Evolutionary conservation across 441 rosid genomes (phyloP), one percentile per base, ranked within the genome.

Genomic region (Breynia disticha): DNA sequence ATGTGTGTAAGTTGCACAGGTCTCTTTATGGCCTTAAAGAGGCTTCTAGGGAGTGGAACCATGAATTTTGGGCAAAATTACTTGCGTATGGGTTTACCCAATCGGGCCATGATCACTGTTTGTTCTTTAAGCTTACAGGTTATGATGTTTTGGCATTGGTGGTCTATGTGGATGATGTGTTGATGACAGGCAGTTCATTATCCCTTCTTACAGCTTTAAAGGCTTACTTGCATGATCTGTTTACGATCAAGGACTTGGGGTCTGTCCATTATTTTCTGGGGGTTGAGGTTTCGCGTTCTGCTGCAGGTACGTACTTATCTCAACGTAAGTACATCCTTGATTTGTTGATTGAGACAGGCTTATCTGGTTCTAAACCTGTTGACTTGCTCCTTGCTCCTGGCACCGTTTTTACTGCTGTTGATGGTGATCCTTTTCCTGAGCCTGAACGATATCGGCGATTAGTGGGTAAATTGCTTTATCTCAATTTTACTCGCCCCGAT

Each of bases 81-180:
- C 43, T 7, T 0, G 28, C 11, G 11, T 12, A 3, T 54, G 46
- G 57, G 11, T 19, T 0, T 16, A 18, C 14, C 8, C 39, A 8
- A 42, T 16, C 4, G 21, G 3, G 19, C 13, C 13, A 1, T 19
- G 37, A 13, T 1, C 7, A 24, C n/a, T 52, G 18, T 37, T 17
- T 52, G 5, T 52, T 52, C 19, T 3, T 11, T 3, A 15, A 9
- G 12, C 2, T 11, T 9, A 35, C 11, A 9, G 55, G 8, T 13
- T 13, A 14, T 14, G 19, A 3, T 6, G 5, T 13, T 22, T 2
- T 24, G 9, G 19, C 16, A 15, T 2, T 52, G 9, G 1, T 52
- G 19, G n/a, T 52, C 11, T 52, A 52, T 52, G 55, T 52, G 4
- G 55, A 52, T 24, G 55, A 52, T 35, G 32, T 52, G 4, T 13